Percentiles rank a stretch among this genome's conserved stretches.
Conservation (phyloP, 1,139 yeast genomes). For the Tardiomyces digboiensis region DNA sequence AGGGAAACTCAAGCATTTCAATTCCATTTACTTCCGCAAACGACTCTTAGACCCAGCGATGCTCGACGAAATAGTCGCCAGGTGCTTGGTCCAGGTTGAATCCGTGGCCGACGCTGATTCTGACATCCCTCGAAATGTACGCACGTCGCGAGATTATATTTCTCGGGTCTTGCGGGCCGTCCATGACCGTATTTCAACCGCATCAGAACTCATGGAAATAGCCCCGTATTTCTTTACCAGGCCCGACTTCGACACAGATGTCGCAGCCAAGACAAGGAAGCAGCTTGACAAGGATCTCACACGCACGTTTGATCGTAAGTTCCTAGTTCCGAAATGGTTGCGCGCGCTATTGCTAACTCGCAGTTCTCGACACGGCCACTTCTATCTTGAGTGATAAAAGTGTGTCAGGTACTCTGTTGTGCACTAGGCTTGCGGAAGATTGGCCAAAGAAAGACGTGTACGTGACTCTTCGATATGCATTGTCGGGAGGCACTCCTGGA, state of each 20-base stretch:
- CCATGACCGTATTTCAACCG: background rate
- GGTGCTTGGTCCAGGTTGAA: background rate
- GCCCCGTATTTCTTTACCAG: conserved; percentile 2
- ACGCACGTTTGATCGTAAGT: too few species aligned
- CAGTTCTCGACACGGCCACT: too few species aligned
- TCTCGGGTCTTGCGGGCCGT: background rate
- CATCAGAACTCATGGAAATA: conserved; percentile 1
- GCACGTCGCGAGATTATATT: background rate
- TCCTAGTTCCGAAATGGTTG: too few species aligned
- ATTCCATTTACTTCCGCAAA: conserved; percentile 47
- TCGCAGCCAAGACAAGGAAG: too few species aligned
- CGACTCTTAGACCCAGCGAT: conserved; percentile 15
- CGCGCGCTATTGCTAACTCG: too few species aligned
- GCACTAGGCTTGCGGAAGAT: too few species aligned
- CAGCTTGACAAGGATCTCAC: too few species aligned
- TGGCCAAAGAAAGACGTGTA: conserved; percentile 36
- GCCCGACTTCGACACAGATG: conserved; percentile 1
- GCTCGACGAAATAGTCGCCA: conserved; percentile 9
- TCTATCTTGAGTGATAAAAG: too few species aligned
- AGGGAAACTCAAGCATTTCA: conserved; percentile 63
- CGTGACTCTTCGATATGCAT: conserved; percentile 55
- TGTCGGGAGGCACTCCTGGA: conserved; percentile 71
- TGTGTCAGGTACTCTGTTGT: too few species aligned
- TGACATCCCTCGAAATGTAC: background rate
- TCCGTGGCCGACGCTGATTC: background rate